A percentile compares a stretch with the other conserved stretches of the same genome.
These are phyloP conservation scores for Camellia sinensis DNA, from an alignment of 148 eudicot species.

Conservation along the genomic window DNA sequence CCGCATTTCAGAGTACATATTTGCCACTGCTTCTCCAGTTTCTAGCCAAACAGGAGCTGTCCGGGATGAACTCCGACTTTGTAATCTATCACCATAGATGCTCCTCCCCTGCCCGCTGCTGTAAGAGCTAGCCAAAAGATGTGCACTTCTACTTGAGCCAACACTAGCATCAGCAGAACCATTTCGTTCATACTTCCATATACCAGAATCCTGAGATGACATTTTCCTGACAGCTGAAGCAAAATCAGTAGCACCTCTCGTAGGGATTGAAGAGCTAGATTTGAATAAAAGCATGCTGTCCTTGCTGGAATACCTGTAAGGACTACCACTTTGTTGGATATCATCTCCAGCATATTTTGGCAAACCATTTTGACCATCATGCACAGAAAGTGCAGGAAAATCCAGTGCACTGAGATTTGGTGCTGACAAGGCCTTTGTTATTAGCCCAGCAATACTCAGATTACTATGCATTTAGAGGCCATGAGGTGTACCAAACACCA, in stretches of 20 bases:
- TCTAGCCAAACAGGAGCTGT: conserved; percentile 90
- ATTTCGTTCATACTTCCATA: conserved; percentile 76
- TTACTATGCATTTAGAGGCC: too few species aligned
- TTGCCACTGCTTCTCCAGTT: conserved; percentile 95
- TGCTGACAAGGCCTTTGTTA: conserved; percentile 65
- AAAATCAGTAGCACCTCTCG: conserved; percentile 77
- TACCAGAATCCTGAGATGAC: conserved; percentile 68
- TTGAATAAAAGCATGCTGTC: conserved; percentile 53
- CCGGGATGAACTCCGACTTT: conserved; percentile 54
- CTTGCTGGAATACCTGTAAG: conserved; percentile 56
- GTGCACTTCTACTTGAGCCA: conserved; percentile 82
- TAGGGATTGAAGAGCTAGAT: conserved; percentile 51
- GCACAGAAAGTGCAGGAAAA: conserved; percentile 72
- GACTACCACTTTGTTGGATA: conserved; percentile 46
- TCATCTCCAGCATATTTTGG: conserved; percentile 56
- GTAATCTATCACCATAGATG: conserved; percentile 57
- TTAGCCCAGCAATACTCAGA: too few species aligned
- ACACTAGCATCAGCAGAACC: conserved; percentile 55
- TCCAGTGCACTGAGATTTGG: conserved; percentile 75
- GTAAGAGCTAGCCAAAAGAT: conserved; percentile 57
- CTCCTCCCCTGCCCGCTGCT: conserved; percentile 51
- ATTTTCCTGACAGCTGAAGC: conserved; percentile 88
- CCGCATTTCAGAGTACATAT: conserved; percentile 79
- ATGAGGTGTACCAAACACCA: too few species aligned
- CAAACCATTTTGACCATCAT: conserved; percentile 48